phyloP scores from a whole-genome alignment of 495 filamentous ascomycete genomes.

The Astrocystis sublimbata region DNA sequence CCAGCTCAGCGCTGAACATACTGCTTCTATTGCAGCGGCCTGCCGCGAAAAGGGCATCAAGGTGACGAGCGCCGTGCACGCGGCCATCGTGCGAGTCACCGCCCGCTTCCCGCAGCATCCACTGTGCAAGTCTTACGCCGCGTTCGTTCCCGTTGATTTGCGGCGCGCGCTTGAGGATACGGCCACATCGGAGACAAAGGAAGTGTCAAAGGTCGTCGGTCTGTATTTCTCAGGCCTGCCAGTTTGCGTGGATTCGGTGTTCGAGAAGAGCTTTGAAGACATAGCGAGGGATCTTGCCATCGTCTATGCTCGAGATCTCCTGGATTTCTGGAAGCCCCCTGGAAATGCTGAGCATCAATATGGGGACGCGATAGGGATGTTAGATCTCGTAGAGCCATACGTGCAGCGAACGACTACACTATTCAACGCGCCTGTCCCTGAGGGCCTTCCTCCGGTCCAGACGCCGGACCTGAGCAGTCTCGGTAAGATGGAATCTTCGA shows the following conservation, averaged over 20 bases:
- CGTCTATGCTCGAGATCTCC: slow-evolving; percentile 11
- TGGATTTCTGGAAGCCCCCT: background rate
- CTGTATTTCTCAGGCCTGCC: slow-evolving; percentile 28
- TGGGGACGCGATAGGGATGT: background rate
- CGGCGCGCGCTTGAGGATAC: slow-evolving; percentile 17
- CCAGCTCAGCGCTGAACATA: background rate
- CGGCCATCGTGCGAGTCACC: slow-evolving; percentile 24
- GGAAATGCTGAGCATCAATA: too few relatives aligned
- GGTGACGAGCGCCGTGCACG: slow-evolving; percentile 25
- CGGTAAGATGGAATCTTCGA: slow-evolving; percentile 23
- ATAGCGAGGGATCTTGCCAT: slow-evolving; percentile 12
- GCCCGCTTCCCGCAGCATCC: slow-evolving; percentile 13
- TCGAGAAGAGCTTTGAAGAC: slow-evolving; percentile 13
- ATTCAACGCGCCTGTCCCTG: slow-evolving; percentile 3
- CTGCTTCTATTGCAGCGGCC: slow-evolving; percentile 6
- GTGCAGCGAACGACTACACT: slow-evolving; percentile 18
- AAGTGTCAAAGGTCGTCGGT: slow-evolving; percentile 5
- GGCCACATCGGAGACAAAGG: slow-evolving; percentile 3
- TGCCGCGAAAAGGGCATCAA: slow-evolving; percentile 13
- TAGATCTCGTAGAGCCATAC: slow-evolving; percentile 16
- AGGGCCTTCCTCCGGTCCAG: slow-evolving; percentile 15
- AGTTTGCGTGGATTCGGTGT: slow-evolving; percentile 20
- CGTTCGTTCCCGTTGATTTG: slow-evolving; percentile 26
- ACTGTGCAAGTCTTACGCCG: slow-evolving; percentile 6
- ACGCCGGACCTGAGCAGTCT: slow-evolving; percentile 30